These are phyloP conservation scores for Uncinocarpus reesii DNA, from an alignment of 2,329 filamentous ascomycete genomes.

Conservation along the genomic window DNA sequence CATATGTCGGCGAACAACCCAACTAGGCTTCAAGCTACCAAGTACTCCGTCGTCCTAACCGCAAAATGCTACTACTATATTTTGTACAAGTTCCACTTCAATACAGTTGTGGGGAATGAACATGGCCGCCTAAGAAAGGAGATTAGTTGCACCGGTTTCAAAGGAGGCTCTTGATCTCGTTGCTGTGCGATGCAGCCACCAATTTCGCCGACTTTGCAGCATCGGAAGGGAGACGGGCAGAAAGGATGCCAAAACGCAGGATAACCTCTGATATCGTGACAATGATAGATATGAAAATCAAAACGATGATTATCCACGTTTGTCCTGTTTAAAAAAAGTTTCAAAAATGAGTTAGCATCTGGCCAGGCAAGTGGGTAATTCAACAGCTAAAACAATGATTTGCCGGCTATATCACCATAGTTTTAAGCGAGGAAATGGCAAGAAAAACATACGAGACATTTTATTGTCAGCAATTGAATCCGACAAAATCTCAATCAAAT, in stretches of 20 bases:
- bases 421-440: neutral
- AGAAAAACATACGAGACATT: conserved; percentile 56
- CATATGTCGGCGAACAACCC: too few species aligned
- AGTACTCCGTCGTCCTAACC: too few species aligned
- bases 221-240: conserved; percentile 15
- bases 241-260: conserved; percentile 68
- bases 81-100: too few species aligned
- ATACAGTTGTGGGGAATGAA: too few species aligned
- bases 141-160: too few species aligned
- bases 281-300: conserved; percentile 82
- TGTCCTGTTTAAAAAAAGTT: conserved; percentile 43
- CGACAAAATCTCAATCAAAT: conserved; percentile 86
- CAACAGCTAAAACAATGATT: too few species aligned
- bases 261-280: conserved; percentile 86
- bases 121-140: too few species aligned
- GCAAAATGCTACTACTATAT: too few species aligned
- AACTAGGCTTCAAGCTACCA: too few species aligned
- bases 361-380: too few species aligned
- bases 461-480: conserved; percentile 89
- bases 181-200: neutral
- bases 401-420: too few species aligned
- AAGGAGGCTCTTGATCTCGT: neutral
- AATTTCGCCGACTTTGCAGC: conserved; percentile 3
- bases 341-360: too few species aligned
- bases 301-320: conserved; percentile 95